Percentiles rank a stretch among this genome's conserved stretches.
These are phyloP conservation scores for Orbilia javanica DNA, from an alignment of 2,329 filamentous ascomycete species.

Conservation along the genomic window DNA sequence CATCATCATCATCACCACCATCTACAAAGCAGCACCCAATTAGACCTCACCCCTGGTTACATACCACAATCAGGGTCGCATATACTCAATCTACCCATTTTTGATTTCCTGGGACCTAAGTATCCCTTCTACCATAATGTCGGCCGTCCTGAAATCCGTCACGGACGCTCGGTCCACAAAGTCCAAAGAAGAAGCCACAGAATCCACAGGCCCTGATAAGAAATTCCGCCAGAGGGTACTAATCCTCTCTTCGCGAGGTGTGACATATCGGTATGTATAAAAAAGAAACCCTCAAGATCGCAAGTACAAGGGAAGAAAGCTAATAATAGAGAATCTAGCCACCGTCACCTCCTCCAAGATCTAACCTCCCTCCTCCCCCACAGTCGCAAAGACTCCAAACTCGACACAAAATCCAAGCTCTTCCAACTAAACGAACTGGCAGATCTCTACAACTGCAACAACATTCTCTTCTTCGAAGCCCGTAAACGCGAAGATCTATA, in stretches of 20 bases:
- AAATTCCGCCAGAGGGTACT: constrained; percentile 83
- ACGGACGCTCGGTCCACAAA: constrained; percentile 71
- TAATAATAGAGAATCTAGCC: constrained; percentile 69
- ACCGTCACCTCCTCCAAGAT: constrained; percentile 92
- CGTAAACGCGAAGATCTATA: constrained; percentile 95
- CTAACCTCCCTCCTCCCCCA: constrained; percentile 90
- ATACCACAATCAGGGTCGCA: constrained; percentile 27
- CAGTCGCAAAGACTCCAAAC: constrained; percentile 92
- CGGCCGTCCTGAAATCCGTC: constrained; percentile 80
- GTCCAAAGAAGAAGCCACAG: constrained; percentile 69
- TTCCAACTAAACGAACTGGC: constrained; percentile 81
- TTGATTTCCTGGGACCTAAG: not conserved
- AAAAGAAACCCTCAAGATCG: too few relatives aligned
- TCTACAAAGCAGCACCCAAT: not conserved
- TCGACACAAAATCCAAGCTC: constrained; percentile 93
- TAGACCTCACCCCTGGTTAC: not conserved
- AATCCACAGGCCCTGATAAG: constrained; percentile 67
- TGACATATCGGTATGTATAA: constrained; percentile 79
- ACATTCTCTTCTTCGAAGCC: constrained; percentile 94
- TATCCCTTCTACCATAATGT: constrained; percentile 69
- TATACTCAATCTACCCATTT: not conserved
- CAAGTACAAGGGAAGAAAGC: not conserved
- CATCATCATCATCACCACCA: constrained; percentile 9
- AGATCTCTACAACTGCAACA: constrained; percentile 91
- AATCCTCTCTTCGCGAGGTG: constrained; percentile 90